These are phyloP conservation scores for Penicillium sp. DNA, from an alignment of 2,329 filamentous ascomycete genomes.

Conservation along the genomic window DNA sequence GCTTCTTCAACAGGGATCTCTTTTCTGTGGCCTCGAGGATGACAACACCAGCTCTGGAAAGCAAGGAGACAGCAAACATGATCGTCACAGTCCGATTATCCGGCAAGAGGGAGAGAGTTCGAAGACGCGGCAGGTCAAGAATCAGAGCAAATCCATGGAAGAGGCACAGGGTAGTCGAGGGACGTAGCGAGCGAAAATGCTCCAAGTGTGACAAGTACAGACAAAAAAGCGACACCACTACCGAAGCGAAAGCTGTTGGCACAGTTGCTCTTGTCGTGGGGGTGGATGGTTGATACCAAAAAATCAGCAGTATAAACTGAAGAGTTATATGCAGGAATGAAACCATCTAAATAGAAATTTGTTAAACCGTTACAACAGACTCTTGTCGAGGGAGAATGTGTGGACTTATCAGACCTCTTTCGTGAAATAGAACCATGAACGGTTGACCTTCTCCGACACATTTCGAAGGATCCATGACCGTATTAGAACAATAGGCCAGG, in stretches of 20 bases:
- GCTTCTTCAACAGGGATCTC: constrained; percentile 18
- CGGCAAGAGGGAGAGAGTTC: constrained; percentile 18
- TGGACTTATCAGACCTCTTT: constrained; percentile 12
- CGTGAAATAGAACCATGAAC: constrained; percentile 19
- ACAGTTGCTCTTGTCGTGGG: constrained; percentile 17
- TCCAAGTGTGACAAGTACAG: constrained; percentile 20
- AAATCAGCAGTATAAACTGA: constrained; percentile 9
- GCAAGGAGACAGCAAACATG: constrained; percentile 15
- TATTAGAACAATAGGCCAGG: background rate
- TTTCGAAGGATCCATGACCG: constrained; percentile 8
- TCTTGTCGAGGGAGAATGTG: background rate
- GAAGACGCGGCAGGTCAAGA: constrained; percentile 18
- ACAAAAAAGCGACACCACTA: constrained; percentile 6
- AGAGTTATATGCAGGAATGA: constrained; percentile 13
- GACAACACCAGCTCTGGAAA: constrained; percentile 43
- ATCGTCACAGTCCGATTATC: constrained; percentile 6
- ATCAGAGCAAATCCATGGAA: constrained; percentile 11
- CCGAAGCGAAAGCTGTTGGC: constrained; percentile 2
- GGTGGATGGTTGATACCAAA: constrained; percentile 12
- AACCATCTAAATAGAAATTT: constrained; percentile 4
- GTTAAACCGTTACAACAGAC: background rate
- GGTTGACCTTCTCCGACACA: constrained; percentile 16
- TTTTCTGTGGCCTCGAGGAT: constrained; percentile 49
- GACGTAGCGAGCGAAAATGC: constrained; percentile 18
- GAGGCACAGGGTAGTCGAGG: constrained; percentile 17